phyloP scores from a whole-genome alignment of 1,284 basidiomycete genomes.

The Heterobasidion annosum region DNA sequence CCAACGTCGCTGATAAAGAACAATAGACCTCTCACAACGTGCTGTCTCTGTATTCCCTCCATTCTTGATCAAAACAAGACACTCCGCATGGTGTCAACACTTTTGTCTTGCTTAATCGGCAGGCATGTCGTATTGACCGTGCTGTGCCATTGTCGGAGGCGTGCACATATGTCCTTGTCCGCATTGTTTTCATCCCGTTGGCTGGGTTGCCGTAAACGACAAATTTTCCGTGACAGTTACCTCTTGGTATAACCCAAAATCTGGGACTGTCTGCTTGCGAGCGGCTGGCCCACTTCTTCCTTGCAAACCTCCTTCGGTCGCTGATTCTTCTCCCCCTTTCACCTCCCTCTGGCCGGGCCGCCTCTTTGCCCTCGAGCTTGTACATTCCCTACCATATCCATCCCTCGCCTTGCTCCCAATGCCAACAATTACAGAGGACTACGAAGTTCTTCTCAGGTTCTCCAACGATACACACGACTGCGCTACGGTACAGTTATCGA shows the following conservation, averaged over 20 bases:
- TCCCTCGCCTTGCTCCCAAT: slow-evolving; percentile 19
- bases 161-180: no score
- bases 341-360: neutral
- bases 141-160: no score
- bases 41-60: neutral
- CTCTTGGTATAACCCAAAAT: neutral
- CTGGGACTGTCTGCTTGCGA: slow-evolving; percentile 1
- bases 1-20: neutral
- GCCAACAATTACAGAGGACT: slow-evolving; percentile 41
- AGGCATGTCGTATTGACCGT: no score
- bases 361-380: slow-evolving; percentile 10
- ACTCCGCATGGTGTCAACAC: slow-evolving; percentile 15
- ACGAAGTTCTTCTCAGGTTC: slow-evolving; percentile 60
- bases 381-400: slow-evolving; percentile 11
- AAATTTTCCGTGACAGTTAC: neutral
- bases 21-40: neutral
- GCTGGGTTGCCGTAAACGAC: neutral
- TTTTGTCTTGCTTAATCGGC: slow-evolving; percentile 8
- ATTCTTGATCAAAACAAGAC: neutral
- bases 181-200: neutral
- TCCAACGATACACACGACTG: slow-evolving; percentile 60
- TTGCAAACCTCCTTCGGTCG: slow-evolving; percentile 9
- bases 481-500: slow-evolving; percentile 54
- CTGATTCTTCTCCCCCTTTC: slow-evolving; percentile 12
- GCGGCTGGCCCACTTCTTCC: neutral